A percentile compares a stretch with the other conserved stretches of the same genome.
phyloP scores from a whole-genome alignment of 148 eudicot genomes.

The Chenopodium quinoa region DNA sequence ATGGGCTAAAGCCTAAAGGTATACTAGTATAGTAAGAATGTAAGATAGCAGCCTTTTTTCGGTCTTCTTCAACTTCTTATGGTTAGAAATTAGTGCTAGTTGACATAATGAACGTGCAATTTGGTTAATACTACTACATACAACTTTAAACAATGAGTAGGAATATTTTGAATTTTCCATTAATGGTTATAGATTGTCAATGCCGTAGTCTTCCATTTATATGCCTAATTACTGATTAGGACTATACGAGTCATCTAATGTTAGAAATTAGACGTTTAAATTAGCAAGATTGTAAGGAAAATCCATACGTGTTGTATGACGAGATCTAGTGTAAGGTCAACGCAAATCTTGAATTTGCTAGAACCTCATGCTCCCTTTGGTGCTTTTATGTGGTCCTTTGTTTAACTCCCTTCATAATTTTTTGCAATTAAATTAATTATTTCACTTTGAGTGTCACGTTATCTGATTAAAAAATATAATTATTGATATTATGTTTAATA shows the following conservation, averaged over 20 bases:
- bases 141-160: too few relatives aligned
- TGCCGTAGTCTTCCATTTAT: background rate
- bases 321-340: background rate
- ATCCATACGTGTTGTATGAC: background rate
- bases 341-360: background rate
- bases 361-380: too few relatives aligned
- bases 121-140: background rate
- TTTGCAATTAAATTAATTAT: too few relatives aligned
- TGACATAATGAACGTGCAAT: background rate
- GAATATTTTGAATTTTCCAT: too few relatives aligned
- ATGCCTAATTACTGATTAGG: background rate
- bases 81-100: background rate
- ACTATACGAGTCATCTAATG: background rate
- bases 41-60: constrained; percentile 8
- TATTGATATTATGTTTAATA: too few relatives aligned
- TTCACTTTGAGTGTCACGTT: too few relatives aligned
- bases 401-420: too few relatives aligned
- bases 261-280: background rate
- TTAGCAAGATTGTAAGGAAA: background rate
- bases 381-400: too few relatives aligned
- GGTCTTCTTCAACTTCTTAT: background rate
- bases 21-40: too few relatives aligned
- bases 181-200: too few relatives aligned
- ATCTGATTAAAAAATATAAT: too few relatives aligned
- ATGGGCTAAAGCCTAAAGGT: constrained; percentile 10